Base-by-base conservation (phyloP, 176 grass and related monocot species). In the Areca catechu region DNA sequence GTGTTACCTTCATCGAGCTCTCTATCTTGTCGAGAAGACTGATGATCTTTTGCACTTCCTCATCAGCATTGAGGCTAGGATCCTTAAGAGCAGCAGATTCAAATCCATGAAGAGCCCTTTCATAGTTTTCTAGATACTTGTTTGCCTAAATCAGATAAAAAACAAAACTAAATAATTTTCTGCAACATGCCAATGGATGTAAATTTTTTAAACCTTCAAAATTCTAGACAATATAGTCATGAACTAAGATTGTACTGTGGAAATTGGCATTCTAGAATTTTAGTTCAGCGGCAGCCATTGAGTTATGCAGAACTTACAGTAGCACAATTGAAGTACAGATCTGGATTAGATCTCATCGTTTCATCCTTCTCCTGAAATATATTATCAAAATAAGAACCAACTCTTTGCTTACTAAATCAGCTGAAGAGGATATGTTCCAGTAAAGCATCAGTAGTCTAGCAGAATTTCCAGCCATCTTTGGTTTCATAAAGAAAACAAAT, bases 71-170 rank as follows among this genome's bases (percentile, higher is more conserved):
- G 0, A 96, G 86, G 54, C 75, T 78, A 73, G 91, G 91, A 60
- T 96, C 91, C 76, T 72, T 89, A 55, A 81, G 74, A 74, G 91
- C 68, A 4, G 91, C 91, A 77, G 77, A 77, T 80, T 96, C 91
- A 65, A 88, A 96, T 59, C 91, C 86, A 61, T 72, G 77, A 76
- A 96, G 83, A 63, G 91, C 86, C 57, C 91, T 90, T 87, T 90
- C 91, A 37, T 90, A 96, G 58, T 96, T 96, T 82, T 96, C 91
- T 49, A 96, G 60, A 63, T 96, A 96, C 75, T 79, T 96, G 65
- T 96, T 63, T 12, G 86, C 91, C 91, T 96, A n/a, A 62, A 71
- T 30, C 43, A 61, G 73, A 19, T 18, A 16, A 9, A 48, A 50
- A 20, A 48, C 12, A 43, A n/a, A 62, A 48, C 23, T 19, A 24